phyloP scores from a whole-genome alignment of 176 grass and related monocot species.

The Poa annua region DNA sequence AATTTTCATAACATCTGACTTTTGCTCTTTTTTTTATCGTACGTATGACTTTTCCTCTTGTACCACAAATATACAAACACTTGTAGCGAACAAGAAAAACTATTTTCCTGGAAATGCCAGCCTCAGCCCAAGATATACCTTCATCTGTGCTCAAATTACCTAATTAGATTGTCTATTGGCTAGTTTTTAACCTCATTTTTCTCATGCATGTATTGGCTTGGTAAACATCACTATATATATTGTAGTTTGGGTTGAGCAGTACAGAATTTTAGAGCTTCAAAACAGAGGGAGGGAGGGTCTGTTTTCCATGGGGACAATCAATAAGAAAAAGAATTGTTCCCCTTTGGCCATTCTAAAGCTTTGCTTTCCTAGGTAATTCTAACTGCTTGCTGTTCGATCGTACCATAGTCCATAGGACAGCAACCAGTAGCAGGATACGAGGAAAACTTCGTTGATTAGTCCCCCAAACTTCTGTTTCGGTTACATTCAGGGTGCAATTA shows the following conservation, averaged over 20 bases:
- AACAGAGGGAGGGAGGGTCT: background rate
- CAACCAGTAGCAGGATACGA: background rate
- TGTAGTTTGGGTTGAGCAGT: background rate
- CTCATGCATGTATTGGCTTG: background rate
- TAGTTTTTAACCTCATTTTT: background rate
- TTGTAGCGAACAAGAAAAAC: conserved; percentile 2
- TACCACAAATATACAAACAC: background rate
- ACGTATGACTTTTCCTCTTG: background rate
- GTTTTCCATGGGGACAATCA: background rate
- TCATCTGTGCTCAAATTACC: background rate
- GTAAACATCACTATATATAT: conserved; percentile 4
- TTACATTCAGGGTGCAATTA: background rate
- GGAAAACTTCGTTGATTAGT: conserved; percentile 18
- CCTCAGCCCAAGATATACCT: conserved; percentile 7
- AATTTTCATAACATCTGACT: conserved; percentile 16
- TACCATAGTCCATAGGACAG: background rate
- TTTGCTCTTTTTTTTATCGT: background rate
- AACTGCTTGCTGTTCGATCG: background rate
- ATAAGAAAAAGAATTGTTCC: background rate
- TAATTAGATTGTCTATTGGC: background rate
- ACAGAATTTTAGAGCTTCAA: background rate
- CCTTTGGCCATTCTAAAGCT: background rate
- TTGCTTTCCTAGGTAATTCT: conserved; percentile 16
- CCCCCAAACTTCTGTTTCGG: background rate
- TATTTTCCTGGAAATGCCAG: background rate